Conservation (phyloP, 768 basidiomycete species). For the Phylloporus arenicola region DNA sequence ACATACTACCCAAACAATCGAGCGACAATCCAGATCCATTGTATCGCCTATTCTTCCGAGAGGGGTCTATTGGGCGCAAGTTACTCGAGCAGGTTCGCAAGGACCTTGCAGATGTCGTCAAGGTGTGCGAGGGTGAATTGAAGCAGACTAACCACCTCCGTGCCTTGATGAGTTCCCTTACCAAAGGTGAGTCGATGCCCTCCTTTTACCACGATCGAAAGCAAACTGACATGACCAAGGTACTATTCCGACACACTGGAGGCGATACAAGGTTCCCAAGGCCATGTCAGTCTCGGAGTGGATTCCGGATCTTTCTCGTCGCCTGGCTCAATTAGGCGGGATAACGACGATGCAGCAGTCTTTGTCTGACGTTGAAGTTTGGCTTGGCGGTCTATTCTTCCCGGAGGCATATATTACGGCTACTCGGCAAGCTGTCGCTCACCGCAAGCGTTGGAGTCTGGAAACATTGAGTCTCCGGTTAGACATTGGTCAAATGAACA, state of each 20-base stretch:
- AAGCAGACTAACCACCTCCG: slow-evolving; percentile 97
- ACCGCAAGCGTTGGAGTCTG: slow-evolving; percentile 86
- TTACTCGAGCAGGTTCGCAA: slow-evolving; percentile 73
- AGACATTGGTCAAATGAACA: slow-evolving; percentile 76
- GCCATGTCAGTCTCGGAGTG: slow-evolving; percentile 79
- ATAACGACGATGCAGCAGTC: slow-evolving; percentile 52
- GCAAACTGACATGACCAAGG: slow-evolving; percentile 41
- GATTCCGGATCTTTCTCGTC: slow-evolving; percentile 75
- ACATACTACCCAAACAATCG: slow-evolving; percentile 56
- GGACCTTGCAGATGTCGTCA: slow-evolving; percentile 77
- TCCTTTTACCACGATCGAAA: not conserved
- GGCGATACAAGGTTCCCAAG: slow-evolving; percentile 81
- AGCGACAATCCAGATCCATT: slow-evolving; percentile 78
- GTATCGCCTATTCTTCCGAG: slow-evolving; percentile 83
- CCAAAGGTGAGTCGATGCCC: slow-evolving; percentile 59
- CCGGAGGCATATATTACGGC: slow-evolving; percentile 96
- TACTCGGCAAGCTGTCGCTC: slow-evolving; percentile 92
- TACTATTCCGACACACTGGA: slow-evolving; percentile 85
- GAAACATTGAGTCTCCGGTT: slow-evolving; percentile 80
- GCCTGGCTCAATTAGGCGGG: slow-evolving; percentile 76
- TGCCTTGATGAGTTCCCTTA: slow-evolving; percentile 82
- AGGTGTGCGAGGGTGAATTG: slow-evolving; percentile 78
- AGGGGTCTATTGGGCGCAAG: slow-evolving; percentile 73
- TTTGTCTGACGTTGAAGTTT: slow-evolving; percentile 69
- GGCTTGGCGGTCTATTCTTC: slow-evolving; percentile 94